Evolutionary conservation across 2,329 filamentous ascomycete genomes (phyloP), one percentile per base, ranked within the genome.

Genomic region (Aureobasidium subglaciale): DNA sequence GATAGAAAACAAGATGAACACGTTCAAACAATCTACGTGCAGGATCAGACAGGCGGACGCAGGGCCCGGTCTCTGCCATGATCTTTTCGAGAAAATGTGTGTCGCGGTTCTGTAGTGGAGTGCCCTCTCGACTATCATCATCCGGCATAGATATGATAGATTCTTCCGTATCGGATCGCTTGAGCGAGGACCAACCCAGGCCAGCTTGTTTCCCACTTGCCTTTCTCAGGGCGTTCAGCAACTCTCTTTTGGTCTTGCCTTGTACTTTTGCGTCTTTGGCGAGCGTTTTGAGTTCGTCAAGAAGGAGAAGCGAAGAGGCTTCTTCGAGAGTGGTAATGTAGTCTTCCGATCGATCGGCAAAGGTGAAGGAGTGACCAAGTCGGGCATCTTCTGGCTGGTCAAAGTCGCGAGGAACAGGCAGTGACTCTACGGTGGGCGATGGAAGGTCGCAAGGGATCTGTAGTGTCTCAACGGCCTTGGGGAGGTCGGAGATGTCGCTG

Each of bases 1-100:
- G 81, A 69, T 97, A 97, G 69, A 96, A 99, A 25, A 99, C 90
- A 2, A 99, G 75, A 71, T 97, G 93, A 0, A 97, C 90, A 24
- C 93, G 83, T 69, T 96, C 90, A 64, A 99, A 99, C 0, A 99
- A 79, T 64, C 85, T 89, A 59, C 90, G 80, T 0, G 85, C 79
- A 0, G 81, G 72, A 0, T 85, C 72, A 0, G 89, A 89, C 11
- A 99, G 80, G 34, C 92, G 80, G 59, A 97, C 85, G 61, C 91
- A 96, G 13, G 90, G 83, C 0, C 93, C 93, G 0, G 88, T 87
- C 56, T 85, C 84, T 27, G 79, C 78, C 62, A 91, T 71, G 38
- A 96, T 92, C 69, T 90, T 95, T 46, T 78, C 76, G 1, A 90
- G 72, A 62, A 92, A 93, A 68, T 93, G 83, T 8, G 77, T 76